These are phyloP conservation scores for Collybia mongolica DNA, from an alignment of 768 basidiomycete species.

Conservation along the genomic window DNA sequence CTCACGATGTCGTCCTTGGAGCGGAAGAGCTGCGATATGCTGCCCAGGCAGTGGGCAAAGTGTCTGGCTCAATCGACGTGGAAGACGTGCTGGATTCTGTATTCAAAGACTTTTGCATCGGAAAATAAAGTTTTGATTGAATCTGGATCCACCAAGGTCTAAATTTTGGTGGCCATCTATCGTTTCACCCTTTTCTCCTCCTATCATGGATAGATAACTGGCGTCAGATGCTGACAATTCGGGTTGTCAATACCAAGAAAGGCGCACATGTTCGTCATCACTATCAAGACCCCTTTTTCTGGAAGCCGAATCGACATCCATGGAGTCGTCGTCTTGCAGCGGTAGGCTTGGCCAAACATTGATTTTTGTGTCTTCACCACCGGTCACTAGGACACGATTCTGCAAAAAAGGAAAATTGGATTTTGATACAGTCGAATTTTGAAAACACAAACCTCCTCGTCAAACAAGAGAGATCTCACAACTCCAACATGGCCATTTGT, in stretches of 20 bases:
- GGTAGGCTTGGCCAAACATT: constrained; percentile 35
- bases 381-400: constrained; percentile 42
- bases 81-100: constrained; percentile 84
- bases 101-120: constrained; percentile 88
- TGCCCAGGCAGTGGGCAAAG: constrained; percentile 75
- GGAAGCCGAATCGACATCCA: constrained; percentile 24
- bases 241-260: not conserved
- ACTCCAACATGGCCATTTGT: constrained; percentile 54
- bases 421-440: not conserved
- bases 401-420: constrained; percentile 12
- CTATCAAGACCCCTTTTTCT: constrained; percentile 20
- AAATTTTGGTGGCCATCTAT: not conserved
- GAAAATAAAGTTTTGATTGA: constrained; percentile 41
- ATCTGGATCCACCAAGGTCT: not conserved
- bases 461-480: constrained; percentile 56
- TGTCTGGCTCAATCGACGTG: constrained; percentile 77
- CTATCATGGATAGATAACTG: constrained; percentile 1
- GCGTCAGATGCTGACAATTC: not conserved
- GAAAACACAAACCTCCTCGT: constrained; percentile 40
- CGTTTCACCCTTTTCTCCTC: constrained; percentile 16
- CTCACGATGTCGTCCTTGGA: constrained; percentile 74
- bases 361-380: constrained; percentile 51
- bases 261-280: constrained; percentile 21
- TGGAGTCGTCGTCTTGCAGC: constrained; percentile 13
- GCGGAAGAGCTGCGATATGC: constrained; percentile 91